A percentile compares a stretch with the other conserved stretches of the same genome.
phyloP scores from a whole-genome alignment of 495 filamentous ascomycete genomes.

The Aspergillus asperescens region DNA sequence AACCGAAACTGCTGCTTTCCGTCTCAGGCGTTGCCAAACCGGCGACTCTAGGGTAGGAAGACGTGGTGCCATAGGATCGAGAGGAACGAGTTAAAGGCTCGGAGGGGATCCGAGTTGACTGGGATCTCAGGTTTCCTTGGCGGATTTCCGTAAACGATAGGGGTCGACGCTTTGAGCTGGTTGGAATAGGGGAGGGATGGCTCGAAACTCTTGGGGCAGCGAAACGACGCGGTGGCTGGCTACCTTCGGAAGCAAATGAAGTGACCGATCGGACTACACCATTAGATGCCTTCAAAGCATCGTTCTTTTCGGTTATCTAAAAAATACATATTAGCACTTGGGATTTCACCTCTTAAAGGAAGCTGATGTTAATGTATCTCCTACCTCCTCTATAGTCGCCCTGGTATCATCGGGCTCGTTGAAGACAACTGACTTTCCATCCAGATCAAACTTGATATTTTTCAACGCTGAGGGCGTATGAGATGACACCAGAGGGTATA shows the following conservation, averaged over 20 bases:
- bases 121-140: conserved; percentile 33
- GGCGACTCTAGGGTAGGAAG: conserved; percentile 27
- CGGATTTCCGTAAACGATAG: conserved; percentile 56
- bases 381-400: conserved; percentile 53
- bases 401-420: conserved; percentile 60
- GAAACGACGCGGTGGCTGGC: conserved; percentile 24
- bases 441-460: conserved; percentile 67
- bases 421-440: conserved; percentile 58
- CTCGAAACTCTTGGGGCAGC: conserved; percentile 23
- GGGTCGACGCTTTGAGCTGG: conserved; percentile 42
- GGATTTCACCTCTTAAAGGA: neutral
- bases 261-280: conserved; percentile 50
- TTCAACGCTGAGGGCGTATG: conserved; percentile 73
- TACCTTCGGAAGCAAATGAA: conserved; percentile 34
- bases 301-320: conserved; percentile 47
- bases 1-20: conserved; percentile 28
- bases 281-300: conserved; percentile 48
- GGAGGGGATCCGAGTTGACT: conserved; percentile 29
- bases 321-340: neutral
- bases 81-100: conserved; percentile 33
- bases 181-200: conserved; percentile 25
- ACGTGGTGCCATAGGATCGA: conserved; percentile 27
- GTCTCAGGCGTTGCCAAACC: conserved; percentile 45
- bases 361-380: neutral
- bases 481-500: conserved; percentile 79